Conservation (phyloP, 352 stramenopile species). For the Globisporangium lucens region DNA sequence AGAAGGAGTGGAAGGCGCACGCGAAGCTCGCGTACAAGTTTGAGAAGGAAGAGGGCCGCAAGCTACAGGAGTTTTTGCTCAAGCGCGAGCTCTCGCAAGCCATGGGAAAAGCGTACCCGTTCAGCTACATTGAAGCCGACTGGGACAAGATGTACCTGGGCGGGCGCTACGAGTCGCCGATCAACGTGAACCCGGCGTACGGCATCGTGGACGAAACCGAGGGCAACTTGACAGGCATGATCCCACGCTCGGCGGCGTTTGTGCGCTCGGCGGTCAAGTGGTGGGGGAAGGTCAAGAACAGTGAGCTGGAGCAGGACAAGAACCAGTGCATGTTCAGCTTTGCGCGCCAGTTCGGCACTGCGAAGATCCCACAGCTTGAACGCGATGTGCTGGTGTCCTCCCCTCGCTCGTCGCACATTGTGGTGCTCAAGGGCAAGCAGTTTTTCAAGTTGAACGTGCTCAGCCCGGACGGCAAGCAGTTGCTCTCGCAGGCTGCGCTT, state of each 20-base stretch:
- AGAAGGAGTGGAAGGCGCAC: slow-evolving; percentile 67
- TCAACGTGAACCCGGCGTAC: slow-evolving; percentile 91
- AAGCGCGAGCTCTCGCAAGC: slow-evolving; percentile 72
- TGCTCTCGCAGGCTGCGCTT: slow-evolving; percentile 70
- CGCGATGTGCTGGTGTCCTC: slow-evolving; percentile 76
- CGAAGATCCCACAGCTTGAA: slow-evolving; percentile 68
- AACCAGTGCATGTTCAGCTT: slow-evolving; percentile 90
- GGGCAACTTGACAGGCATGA: slow-evolving; percentile 61
- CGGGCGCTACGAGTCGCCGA: slow-evolving; percentile 85
- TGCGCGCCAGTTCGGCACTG: slow-evolving; percentile 84
- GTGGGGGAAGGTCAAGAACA: slow-evolving; percentile 86
- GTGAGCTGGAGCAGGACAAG: slow-evolving; percentile 85
- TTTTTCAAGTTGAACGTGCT: slow-evolving; percentile 85
- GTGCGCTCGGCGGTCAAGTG: slow-evolving; percentile 84
- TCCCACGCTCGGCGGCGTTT: slow-evolving; percentile 74
- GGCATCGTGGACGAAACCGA: slow-evolving; percentile 79
- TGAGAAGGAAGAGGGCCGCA: slow-evolving; percentile 39
- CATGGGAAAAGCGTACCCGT: slow-evolving; percentile 85
- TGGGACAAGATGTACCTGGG: slow-evolving; percentile 92
- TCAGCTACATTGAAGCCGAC: slow-evolving; percentile 92
- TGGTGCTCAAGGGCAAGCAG: slow-evolving; percentile 84
- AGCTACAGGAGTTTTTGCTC: slow-evolving; percentile 59
- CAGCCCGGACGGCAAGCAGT: slow-evolving; percentile 75
- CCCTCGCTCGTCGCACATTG: slow-evolving; percentile 82
- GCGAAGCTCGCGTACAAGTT: slow-evolving; percentile 63